These are phyloP conservation scores for Penicillium thymicola DNA, from an alignment of 2,329 filamentous ascomycete species.

Conservation along the genomic window DNA sequence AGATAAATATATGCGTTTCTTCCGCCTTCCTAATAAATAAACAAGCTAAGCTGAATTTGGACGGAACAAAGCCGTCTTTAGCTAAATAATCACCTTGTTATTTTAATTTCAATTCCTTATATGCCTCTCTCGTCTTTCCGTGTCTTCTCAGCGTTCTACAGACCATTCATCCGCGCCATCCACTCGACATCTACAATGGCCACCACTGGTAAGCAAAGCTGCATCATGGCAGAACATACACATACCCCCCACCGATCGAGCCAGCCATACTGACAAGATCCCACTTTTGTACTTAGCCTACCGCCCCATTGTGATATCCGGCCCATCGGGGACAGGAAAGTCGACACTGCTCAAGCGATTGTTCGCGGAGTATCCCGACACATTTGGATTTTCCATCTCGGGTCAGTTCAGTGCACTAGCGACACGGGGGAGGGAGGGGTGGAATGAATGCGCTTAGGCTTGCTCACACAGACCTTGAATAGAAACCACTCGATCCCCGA, in stretches of 20 bases:
- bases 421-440: neutral
- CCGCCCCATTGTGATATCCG: slow-evolving; percentile 22
- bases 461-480: slow-evolving; percentile 11
- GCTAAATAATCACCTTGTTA: neutral
- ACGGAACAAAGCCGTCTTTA: neutral
- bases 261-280: neutral
- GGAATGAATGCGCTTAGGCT: neutral
- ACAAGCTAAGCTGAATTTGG: neutral
- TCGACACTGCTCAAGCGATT: slow-evolving; percentile 43
- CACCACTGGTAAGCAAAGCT: slow-evolving; percentile 21
- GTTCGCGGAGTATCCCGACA: slow-evolving; percentile 42
- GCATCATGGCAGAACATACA: neutral
- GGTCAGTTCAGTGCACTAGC: slow-evolving; percentile 24
- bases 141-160: slow-evolving; percentile 3
- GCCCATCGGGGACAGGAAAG: slow-evolving; percentile 44
- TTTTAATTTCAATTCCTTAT: slow-evolving; percentile 1
- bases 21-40: neutral
- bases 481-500: slow-evolving; percentile 78
- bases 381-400: slow-evolving; percentile 43
- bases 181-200: slow-evolving; percentile 22
- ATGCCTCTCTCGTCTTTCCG: slow-evolving; percentile 22
- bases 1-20: neutral
- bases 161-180: neutral
- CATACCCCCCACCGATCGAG: neutral
- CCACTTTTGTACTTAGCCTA: neutral